These are phyloP conservation scores for Gaultheria prostrata DNA, from an alignment of 148 eudicot genomes.

Conservation along the genomic window DNA sequence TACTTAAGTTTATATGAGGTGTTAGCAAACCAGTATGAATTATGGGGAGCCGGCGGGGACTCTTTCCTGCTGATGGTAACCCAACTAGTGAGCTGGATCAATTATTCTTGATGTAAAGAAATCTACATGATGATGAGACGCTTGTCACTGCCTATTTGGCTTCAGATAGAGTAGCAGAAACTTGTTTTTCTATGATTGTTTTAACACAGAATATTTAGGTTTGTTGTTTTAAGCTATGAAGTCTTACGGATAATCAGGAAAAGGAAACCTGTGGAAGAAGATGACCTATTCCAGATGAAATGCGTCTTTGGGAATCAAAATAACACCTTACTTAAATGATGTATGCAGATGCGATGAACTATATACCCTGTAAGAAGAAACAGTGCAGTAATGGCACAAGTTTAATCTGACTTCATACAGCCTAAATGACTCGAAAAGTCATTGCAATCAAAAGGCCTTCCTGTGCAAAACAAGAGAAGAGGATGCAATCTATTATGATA, in stretches of 20 bases:
- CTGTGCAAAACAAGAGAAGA: background rate
- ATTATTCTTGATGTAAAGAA: background rate
- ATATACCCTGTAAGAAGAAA: background rate
- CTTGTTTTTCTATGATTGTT: background rate
- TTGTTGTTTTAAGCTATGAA: background rate
- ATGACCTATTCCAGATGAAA: background rate
- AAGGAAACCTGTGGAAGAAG: background rate
- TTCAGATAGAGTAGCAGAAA: background rate
- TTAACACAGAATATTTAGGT: background rate
- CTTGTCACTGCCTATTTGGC: constrained; percentile 1
- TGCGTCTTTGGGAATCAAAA: background rate
- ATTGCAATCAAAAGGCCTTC: background rate
- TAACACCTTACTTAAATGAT: background rate
- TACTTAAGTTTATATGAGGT: background rate
- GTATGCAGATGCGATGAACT: background rate
- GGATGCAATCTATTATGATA: background rate
- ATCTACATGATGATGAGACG: background rate
- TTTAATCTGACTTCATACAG: background rate
- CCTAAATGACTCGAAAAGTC: background rate
- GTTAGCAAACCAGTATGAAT: background rate
- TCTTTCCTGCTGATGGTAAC: background rate
- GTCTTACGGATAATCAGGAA: background rate
- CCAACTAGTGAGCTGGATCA: background rate
- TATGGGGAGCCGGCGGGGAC: background rate
- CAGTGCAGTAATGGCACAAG: background rate